phyloP scores from a whole-genome alignment of 2,329 filamentous ascomycete species.

The Bipolaris cookei region DNA sequence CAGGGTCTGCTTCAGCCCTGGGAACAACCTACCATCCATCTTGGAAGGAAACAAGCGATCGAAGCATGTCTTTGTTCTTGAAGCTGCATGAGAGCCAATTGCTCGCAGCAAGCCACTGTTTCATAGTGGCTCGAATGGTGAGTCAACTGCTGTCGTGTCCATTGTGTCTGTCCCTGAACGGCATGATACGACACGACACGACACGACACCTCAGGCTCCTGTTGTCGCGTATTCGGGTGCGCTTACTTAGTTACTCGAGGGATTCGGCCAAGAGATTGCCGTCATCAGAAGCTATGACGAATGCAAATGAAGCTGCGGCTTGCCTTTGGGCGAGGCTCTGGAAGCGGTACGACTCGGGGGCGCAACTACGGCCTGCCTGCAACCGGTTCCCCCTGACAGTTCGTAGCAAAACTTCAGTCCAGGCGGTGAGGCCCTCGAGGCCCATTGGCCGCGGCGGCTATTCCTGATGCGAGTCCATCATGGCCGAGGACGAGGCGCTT shows the following conservation, averaged over 20 bases:
- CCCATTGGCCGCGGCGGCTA: constrained; percentile 32
- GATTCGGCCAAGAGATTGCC: constrained; percentile 22
- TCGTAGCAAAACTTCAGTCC: constrained; percentile 21
- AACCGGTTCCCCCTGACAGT: constrained; percentile 27
- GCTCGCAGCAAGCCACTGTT: background rate
- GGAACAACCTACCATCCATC: constrained; percentile 7
- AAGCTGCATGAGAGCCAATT: background rate
- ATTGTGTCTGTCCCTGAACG: background rate
- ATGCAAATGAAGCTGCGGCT: constrained; percentile 19
- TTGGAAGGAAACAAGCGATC: background rate
- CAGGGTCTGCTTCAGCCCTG: constrained; percentile 15
- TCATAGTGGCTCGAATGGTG: background rate
- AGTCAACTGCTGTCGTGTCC: background rate
- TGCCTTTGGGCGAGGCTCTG: constrained; percentile 25
- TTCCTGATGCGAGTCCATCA: constrained; percentile 16
- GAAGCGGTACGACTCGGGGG: constrained; percentile 32
- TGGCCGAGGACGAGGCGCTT: constrained; percentile 15
- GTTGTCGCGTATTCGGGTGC: constrained; percentile 13
- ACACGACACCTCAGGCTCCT: constrained; percentile 8
- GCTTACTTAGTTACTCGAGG: constrained; percentile 9
- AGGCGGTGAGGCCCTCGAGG: constrained; percentile 37
- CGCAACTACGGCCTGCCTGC: constrained; percentile 32
- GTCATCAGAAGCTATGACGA: constrained; percentile 32
- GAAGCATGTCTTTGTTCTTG: background rate
- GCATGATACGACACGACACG: constrained; percentile 8